These are phyloP conservation scores for Thymus mandschuricus DNA, from an alignment of 257 asterid species.

Conservation along the genomic window DNA sequence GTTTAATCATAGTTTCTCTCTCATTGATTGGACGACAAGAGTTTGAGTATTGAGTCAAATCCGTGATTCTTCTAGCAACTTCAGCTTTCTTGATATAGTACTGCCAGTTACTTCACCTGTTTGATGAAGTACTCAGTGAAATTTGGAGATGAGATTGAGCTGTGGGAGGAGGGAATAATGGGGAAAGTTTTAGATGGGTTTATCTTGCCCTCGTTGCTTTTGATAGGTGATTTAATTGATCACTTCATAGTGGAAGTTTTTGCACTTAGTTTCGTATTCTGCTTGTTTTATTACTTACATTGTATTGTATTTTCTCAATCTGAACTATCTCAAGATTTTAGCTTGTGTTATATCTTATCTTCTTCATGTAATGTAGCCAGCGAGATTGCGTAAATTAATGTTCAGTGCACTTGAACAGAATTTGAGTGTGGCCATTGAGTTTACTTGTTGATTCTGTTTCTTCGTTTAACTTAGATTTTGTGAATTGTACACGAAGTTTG, in stretches of 20 bases:
- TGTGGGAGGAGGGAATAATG: constrained; percentile 51
- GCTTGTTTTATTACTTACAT: background rate
- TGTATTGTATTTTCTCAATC: background rate
- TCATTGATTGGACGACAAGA: background rate
- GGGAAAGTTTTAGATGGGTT: constrained; percentile 58
- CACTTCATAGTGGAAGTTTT: background rate
- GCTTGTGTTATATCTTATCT: background rate
- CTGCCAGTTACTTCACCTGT: background rate
- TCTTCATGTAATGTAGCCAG: constrained; percentile 11
- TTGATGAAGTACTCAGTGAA: constrained; percentile 27
- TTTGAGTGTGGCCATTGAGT: constrained; percentile 4
- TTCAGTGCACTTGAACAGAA: background rate
- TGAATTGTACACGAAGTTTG: background rate
- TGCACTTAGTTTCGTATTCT: background rate
- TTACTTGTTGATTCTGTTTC: background rate
- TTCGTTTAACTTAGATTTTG: background rate
- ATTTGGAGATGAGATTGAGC: constrained; percentile 40
- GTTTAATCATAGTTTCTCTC: background rate
- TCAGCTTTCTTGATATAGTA: background rate
- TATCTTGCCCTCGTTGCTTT: constrained; percentile 72
- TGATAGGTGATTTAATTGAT: constrained; percentile 51
- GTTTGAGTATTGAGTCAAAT: background rate
- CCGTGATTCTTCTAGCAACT: background rate
- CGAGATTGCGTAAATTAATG: constrained; percentile 6
- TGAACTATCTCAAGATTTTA: background rate